Evolutionary conservation across 108 stramenopile species (phyloP).

Genomic region (Skeletonema marinoi): DNA sequence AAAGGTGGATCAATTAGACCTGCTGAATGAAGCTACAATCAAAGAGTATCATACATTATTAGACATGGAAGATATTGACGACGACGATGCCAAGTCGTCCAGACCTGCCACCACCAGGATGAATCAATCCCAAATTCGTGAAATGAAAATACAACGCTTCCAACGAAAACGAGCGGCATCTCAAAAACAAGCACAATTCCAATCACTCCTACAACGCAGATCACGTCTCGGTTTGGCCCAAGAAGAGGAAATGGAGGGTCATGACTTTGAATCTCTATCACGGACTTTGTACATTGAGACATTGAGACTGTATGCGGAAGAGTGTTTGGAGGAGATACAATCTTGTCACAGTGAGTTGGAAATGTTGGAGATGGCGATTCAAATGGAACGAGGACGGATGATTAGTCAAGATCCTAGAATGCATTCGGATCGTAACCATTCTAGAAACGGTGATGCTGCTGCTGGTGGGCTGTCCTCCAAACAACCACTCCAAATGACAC

Average conservation of each 20-base stretch:
- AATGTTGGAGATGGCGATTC: conserved; percentile 70
- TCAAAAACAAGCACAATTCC: conserved; percentile 47
- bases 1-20: conserved; percentile 52
- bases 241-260: conserved; percentile 71
- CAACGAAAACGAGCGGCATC: conserved; percentile 15
- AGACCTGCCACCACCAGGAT: background rate
- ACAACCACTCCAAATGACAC: conserved; percentile 69
- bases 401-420: conserved; percentile 9
- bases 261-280: conserved; percentile 71
- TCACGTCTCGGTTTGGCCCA: conserved; percentile 49
- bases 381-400: conserved; percentile 44
- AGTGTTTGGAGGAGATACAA: conserved; percentile 72
- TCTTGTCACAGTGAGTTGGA: conserved; percentile 60
- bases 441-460: background rate
- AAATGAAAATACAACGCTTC: conserved; percentile 53
- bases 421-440: background rate
- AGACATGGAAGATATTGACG: conserved; percentile 48
- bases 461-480: background rate
- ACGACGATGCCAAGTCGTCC: background rate
- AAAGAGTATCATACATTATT: conserved; percentile 56
- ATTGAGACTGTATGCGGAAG: conserved; percentile 48
- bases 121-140: conserved; percentile 36
- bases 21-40: conserved; percentile 45
- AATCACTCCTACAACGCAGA: conserved; percentile 56
- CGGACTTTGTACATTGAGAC: conserved; percentile 56